A percentile compares a stretch with the other conserved stretches of the same genome.
Evolutionary conservation across 1,284 basidiomycete genomes (phyloP).

Genomic region (Puccinia coronata): DNA sequence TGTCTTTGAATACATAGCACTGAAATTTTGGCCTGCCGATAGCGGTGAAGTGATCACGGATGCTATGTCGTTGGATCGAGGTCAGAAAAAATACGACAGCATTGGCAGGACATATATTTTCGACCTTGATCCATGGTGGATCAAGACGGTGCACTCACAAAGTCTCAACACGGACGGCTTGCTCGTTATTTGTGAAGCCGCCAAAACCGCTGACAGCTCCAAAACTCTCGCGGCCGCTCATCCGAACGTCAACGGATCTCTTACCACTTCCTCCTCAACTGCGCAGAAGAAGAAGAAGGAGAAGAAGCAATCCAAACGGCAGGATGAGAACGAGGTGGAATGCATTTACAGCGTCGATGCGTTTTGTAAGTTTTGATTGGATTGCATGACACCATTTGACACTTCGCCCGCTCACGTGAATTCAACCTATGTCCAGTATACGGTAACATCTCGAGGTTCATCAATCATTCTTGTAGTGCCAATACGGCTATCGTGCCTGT

Average conservation of each 20-base stretch:
- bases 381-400: not conserved
- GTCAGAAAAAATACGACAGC: slow-evolving; percentile 25
- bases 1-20: too few relatives aligned
- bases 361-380: slow-evolving; percentile 32
- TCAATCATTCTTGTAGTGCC: slow-evolving; percentile 43
- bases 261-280: slow-evolving; percentile 7
- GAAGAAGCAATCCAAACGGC: not conserved
- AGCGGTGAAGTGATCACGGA: slow-evolving; percentile 44
- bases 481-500: slow-evolving; percentile 41
- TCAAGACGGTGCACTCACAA: not conserved
- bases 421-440: slow-evolving; percentile 12
- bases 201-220: not conserved
- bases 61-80: not conserved
- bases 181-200: not conserved
- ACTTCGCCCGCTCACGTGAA: not conserved
- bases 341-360: slow-evolving; percentile 41
- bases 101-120: slow-evolving; percentile 42
- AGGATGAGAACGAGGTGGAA: slow-evolving; percentile 14
- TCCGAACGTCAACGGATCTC: not conserved
- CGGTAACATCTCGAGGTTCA: slow-evolving; percentile 41
- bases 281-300: not conserved
- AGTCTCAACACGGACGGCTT: slow-evolving; percentile 12
- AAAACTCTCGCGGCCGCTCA: not conserved
- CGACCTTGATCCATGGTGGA: slow-evolving; percentile 48
- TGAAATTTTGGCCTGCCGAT: not conserved